Base-by-base conservation (phyloP, 2,329 filamentous ascomycete species). In the Stagonosporopsis cucurbitacearum region DNA sequence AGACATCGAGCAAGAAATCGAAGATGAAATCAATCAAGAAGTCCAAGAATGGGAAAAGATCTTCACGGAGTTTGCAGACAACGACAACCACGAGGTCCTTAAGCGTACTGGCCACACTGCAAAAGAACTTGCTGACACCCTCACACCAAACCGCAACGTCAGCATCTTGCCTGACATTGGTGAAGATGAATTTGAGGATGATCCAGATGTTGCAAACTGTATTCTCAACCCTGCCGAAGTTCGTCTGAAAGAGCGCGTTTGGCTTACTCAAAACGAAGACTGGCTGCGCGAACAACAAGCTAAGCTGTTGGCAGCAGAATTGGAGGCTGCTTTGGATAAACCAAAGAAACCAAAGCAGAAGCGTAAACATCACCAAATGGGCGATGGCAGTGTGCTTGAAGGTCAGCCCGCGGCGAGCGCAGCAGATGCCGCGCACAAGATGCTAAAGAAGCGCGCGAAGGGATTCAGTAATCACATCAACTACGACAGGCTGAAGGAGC, bases 251-350 rank as follows among this genome's bases (percentile, higher is more conserved):
- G 93, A 97, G 74, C 86, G 87, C 57, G 90, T 98, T 48, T 99
- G 95, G 95, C 87, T 96, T 39, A 93, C 94, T 57, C 88, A 93
- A 71, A 98, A 99, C 75, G 92, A 95, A 72, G 92, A 96, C 64
- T 99, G 93, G 85, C 82, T 99, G 35, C 90, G 94, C 8, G 85
- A 87, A 44, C 89, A 96, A 70, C 92, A 97, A 70, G 87, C 90
- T 57, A 96, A 95, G 75, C 82, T 89, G 6, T 88, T 96, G 53
- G 85, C 89, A 35, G 85, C 87, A 56, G 91, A 92, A 32, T 74
- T 86, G 17, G 80, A 80, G n/a, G 81, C 83, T 58, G 81, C 80
- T 12, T 78, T 80, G 30, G 79, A 81, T 49, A 76, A 76, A 28
- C 72, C 76, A 6, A 81, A 81, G 63, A 80, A 80, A 56, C 77